Conservation (phyloP, 805 yeast genomes). For the Metschnikowia anglica region DNA sequence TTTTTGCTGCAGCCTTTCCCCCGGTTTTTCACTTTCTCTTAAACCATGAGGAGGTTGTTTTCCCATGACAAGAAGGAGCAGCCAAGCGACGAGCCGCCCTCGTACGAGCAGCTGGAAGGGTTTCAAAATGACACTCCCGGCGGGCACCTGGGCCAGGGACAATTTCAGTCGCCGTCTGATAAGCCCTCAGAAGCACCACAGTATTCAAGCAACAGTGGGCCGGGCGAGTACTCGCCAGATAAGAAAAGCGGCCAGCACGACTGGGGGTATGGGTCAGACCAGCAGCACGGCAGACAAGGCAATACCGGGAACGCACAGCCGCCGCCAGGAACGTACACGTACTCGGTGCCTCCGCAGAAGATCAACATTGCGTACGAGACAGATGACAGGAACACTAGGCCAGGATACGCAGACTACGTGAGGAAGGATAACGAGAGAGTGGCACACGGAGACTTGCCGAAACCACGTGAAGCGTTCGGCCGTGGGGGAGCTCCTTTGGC, state of each 20-base stretch:
- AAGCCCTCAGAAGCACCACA: constrained; percentile 8
- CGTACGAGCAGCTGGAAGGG: constrained; percentile 20
- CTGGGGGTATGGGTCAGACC: background rate
- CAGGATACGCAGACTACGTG: constrained; percentile 36
- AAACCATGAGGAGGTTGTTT: constrained; percentile 4
- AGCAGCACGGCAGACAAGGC: background rate
- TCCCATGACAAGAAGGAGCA: constrained; percentile 1
- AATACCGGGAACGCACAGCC: constrained; percentile 2
- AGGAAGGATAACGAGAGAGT: constrained; percentile 32
- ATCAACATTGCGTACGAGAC: constrained; percentile 39
- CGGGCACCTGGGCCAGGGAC: background rate
- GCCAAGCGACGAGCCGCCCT: constrained; percentile 10
- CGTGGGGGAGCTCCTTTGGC: constrained; percentile 37
- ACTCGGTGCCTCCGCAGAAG: constrained; percentile 31
- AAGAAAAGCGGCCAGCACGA: constrained; percentile 7
- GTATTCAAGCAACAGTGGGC: constrained; percentile 12
- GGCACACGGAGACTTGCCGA: constrained; percentile 34
- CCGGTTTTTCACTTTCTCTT: background rate
- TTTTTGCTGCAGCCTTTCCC: background rate
- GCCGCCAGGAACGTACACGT: constrained; percentile 21
- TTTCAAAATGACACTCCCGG: background rate
- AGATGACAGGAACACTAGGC: constrained; percentile 36
- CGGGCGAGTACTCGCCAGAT: constrained; percentile 21
- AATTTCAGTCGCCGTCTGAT: no score
- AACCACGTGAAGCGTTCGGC: constrained; percentile 26